Evolutionary conservation across 2,329 filamentous ascomycete species (phyloP), one percentile per base, ranked within the genome.

Genomic region (Pyrenochaeta sp.): DNA sequence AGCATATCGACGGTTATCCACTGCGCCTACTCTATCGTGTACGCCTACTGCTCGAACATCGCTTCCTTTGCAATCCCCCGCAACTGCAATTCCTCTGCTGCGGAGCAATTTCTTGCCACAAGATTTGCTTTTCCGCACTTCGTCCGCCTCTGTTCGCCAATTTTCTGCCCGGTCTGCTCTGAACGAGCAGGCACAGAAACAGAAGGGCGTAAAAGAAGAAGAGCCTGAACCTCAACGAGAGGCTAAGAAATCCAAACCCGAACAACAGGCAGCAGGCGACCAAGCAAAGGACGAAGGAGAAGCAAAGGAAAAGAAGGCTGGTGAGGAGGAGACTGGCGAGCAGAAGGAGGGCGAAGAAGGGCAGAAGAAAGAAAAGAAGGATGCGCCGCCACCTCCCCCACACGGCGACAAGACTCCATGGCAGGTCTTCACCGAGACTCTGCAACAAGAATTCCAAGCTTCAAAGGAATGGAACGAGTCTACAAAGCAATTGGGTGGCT

Each of bases 401-500:
- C 94, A 99, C 67, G 94, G 94, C 49, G 91, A 96, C 77, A 99
- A 99, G 80, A 94, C 93, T 3, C 94, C 94, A 40, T 97, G 94
- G 92, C 90, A 97, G 71, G 94, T 99, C 21, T 99, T 99, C 77
- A 90, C 90, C 66, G 94, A 99, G 68, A 99, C 94, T n/a, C 84
- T 99, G 74, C 85, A 90, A 71, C 82, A 81, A 44, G 94, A 99
- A 74, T 96, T 99, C 76, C 91, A 96, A 73, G 89, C 90, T 38
- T 97, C 92, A 11, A 96, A 97, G 69, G 94, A 99, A 72, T 99
- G 94, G 94, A 96, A 99, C 67, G 94, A 99, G 68, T 96, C 90
- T 29, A 99, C 93, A 28, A 97, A 99, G 77, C 90, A 94, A 56
- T 82, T 99, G 28, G 89, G 90, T 13, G 90, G 89, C 35, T 89